These are phyloP conservation scores for Prillingera fragicola DNA, from an alignment of 1,284 basidiomycete genomes.

Conservation along the genomic window DNA sequence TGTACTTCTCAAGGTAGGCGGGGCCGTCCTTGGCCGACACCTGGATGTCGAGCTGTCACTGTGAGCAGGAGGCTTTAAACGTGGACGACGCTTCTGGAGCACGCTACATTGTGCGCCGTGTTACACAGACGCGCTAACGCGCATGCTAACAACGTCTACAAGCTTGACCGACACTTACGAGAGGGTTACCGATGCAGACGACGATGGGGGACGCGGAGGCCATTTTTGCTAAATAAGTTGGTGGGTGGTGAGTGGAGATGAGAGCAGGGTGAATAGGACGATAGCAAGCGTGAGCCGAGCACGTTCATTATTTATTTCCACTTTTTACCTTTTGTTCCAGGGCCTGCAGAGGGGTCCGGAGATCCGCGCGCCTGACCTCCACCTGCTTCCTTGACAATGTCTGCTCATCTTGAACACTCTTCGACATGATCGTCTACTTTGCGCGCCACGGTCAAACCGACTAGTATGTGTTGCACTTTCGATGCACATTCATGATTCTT, in stretches of 20 bases:
- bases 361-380: too few relatives aligned
- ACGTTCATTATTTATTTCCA: conserved; percentile 1
- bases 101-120: too few relatives aligned
- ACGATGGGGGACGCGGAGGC: conserved; percentile 46
- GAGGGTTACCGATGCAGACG: conserved; percentile 81
- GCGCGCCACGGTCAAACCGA: conserved; percentile 45
- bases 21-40: conserved; percentile 66
- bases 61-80: neutral
- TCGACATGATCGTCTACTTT: conserved; percentile 34
- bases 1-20: conserved; percentile 80
- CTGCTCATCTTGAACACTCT: neutral
- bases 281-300: neutral
- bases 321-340: neutral
- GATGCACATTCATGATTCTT: too few relatives aligned
- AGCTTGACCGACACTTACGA: conserved; percentile 50
- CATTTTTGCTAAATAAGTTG: conserved; percentile 11
- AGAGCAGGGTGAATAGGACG: neutral
- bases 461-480: conserved; percentile 24
- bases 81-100: too few relatives aligned
- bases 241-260: neutral
- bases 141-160: too few relatives aligned
- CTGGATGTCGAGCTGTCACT: conserved; percentile 67
- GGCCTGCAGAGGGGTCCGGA: neutral
- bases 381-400: neutral
- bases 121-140: too few relatives aligned